Evolutionary conservation across 1,139 yeast genomes (phyloP), one percentile per base, ranked within the genome.

Genomic region (Yamadazyma pseudoaaseri): DNA sequence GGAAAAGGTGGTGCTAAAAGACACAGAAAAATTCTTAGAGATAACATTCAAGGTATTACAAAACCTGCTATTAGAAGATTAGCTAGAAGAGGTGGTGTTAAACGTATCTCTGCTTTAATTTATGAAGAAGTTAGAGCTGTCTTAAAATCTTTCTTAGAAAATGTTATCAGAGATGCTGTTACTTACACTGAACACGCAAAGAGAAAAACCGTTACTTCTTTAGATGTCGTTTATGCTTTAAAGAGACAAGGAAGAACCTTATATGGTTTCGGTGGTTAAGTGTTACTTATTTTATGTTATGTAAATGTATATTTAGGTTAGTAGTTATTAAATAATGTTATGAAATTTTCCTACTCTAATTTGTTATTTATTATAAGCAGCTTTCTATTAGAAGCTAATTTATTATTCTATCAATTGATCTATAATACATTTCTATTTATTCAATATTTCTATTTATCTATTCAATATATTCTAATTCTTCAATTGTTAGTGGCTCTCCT

Each of bases 1-100:
- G 97, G 97, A 65, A 90, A 92, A 76, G 97, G 92, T 75, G 97
- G 97, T 78, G 97, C 98, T 60, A 92, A 92, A 83, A 92, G 97
- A 76, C 98, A 92, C 89, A 86, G 97, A 83, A 90, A 90, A 86
- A 87, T 92, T 73, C 80, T 90, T 58, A 89, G 97, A 80, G 98
- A 92, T 71, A 92, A 92, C 90, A 90, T 92, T 55, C 97, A 90
- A 77, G 98, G 98, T 79, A 90, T 92, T 65, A 92, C 98, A 49
- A 92, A 92, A 81, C 98, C 98, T 66, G 98, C 98, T 61, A 92
- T 92, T 67, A 89, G 98, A 79, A 90, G 98, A 86, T 84, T 92
- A 62, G 98, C 98, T 44, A 90, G 98, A 83, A 89, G 98, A 86
- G 98, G 98, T 76, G 98, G 98, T 86, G 98, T 92, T 64, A 92